phyloP scores from a whole-genome alignment of 225 moss, liverwort and hornwort genomes.

The Pleurozium schreberi region DNA sequence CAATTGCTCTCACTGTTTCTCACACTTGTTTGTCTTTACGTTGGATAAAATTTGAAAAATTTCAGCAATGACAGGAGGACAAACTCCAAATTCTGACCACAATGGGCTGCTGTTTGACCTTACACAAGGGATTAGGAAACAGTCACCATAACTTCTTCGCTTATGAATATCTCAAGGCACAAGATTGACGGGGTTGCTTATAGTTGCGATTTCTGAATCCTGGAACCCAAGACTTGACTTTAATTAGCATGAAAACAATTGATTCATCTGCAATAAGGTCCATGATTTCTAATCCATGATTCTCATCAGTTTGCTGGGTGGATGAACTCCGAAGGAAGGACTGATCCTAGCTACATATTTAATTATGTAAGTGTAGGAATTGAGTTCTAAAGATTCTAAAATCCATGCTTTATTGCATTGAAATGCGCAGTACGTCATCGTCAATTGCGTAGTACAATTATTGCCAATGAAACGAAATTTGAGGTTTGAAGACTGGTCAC shows the following conservation, averaged over 20 bases:
- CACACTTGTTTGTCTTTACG: no score
- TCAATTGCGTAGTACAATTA: not conserved
- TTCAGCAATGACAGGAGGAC: no score
- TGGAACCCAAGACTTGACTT: not conserved
- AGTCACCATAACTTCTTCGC: not conserved
- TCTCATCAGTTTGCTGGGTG: not conserved
- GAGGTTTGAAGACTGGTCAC: not conserved
- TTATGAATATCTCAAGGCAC: not conserved
- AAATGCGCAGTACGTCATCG: not conserved
- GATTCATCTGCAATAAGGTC: not conserved
- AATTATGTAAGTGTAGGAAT: not conserved
- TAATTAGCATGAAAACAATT: not conserved
- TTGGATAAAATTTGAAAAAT: no score
- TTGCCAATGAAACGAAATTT: not conserved
- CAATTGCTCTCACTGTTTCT: no score
- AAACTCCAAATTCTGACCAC: no score
- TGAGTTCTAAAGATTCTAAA: not conserved
- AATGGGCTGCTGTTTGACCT: no score
- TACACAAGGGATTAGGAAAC: not conserved
- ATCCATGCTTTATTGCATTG: not conserved
- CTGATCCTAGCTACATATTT: not conserved
- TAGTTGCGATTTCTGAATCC: not conserved
- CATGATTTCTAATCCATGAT: not conserved
- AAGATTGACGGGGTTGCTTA: not conserved
- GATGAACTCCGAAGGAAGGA: not conserved